phyloP scores from a whole-genome alignment of 768 basidiomycete genomes.

The Candolleomyces eurysporus region DNA sequence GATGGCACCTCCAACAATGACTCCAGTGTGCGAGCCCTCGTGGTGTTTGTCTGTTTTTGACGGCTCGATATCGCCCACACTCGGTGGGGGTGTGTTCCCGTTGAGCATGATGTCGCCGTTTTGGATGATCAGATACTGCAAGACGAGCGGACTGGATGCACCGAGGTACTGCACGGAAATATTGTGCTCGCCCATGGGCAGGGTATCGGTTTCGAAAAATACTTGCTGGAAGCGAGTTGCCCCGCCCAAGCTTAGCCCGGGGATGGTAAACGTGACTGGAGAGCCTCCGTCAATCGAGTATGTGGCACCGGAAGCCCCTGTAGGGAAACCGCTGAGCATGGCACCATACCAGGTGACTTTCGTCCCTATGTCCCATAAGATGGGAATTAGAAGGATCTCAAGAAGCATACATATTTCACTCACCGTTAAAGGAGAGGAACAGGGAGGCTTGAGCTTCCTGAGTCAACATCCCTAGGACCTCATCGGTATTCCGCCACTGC shows the following conservation, averaged over 20 bases:
- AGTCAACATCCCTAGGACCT: too few relatives aligned
- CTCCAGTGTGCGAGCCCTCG: not conserved
- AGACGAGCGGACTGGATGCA: conserved; percentile 1
- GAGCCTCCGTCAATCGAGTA: conserved; percentile 3
- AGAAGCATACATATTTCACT: not conserved
- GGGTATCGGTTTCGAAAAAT: too few relatives aligned
- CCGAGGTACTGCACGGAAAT: conserved; percentile 2
- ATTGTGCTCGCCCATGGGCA: not conserved
- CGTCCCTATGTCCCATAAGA: not conserved
- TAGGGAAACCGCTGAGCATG: not conserved
- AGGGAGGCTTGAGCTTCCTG: not conserved
- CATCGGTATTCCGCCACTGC: too few relatives aligned
- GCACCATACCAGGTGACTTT: conserved; percentile 1
- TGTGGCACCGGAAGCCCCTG: not conserved
- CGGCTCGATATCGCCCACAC: too few relatives aligned
- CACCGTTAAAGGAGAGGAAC: not conserved
- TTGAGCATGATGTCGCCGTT: conserved; percentile 3
- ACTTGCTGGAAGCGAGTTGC: too few relatives aligned
- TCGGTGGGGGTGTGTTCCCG: not conserved
- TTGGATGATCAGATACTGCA: not conserved
- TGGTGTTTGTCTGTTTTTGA: not conserved
- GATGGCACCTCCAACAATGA: not conserved
- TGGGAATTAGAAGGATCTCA: not conserved
- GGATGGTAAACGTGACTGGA: not conserved
- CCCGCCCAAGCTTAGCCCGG: not conserved